Percentiles rank a stretch among this genome's conserved stretches.
phyloP scores from a whole-genome alignment of 139 green algal species.

The Cymbomonas tetramitiformis region DNA sequence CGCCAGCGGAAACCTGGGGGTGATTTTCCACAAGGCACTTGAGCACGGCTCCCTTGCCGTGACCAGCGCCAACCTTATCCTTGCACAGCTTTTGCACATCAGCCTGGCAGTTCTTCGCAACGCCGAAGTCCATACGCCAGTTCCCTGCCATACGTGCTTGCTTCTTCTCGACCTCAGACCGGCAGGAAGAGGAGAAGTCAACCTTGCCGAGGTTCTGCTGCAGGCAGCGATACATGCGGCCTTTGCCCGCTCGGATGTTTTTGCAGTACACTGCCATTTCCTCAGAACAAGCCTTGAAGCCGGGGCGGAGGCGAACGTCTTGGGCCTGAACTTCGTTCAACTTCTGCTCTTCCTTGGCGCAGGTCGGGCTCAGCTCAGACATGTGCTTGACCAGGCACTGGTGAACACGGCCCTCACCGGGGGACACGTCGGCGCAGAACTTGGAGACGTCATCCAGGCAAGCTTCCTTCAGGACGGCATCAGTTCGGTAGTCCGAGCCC shows the following conservation, averaged over 20 bases:
- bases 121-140: conserved; percentile 56
- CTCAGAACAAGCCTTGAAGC: conserved; percentile 49
- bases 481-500: conserved; percentile 51
- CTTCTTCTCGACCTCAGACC: conserved; percentile 30
- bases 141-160: conserved; percentile 40
- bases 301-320: conserved; percentile 28
- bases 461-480: conserved; percentile 47
- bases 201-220: conserved; percentile 50
- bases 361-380: conserved; percentile 42
- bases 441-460: conserved; percentile 52
- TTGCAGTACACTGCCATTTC: conserved; percentile 54
- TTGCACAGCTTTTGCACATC: conserved; percentile 42
- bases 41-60: conserved; percentile 48
- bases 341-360: conserved; percentile 55
- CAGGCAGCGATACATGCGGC: conserved; percentile 55
- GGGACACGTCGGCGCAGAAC: conserved; percentile 44
- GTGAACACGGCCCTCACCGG: conserved; percentile 50
- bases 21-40: conserved; percentile 48
- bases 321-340: conserved; percentile 44
- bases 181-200: conserved; percentile 48
- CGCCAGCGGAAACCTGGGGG: conserved; percentile 26
- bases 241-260: conserved; percentile 39
- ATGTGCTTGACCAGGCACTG: conserved; percentile 54
- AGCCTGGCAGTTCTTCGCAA: conserved; percentile 43
- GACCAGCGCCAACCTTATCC: conserved; percentile 21